Base-by-base conservation (phyloP, 495 filamentous ascomycete species). In the Talaromyces nanjingensis region DNA sequence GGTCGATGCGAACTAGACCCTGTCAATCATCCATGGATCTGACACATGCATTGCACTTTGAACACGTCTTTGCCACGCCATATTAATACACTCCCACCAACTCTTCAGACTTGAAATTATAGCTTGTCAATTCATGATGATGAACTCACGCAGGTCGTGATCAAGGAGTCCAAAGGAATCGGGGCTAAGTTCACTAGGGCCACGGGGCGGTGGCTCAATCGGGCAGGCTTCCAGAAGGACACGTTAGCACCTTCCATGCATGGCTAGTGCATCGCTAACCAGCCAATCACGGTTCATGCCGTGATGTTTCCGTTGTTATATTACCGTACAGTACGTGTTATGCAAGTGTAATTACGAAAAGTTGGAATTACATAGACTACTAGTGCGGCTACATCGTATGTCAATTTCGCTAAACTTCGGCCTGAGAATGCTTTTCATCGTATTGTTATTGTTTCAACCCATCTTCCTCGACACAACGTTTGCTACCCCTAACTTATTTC, bases 141-240 rank as follows among this genome's bases (percentile, higher is more conserved):
- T 39, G 37, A 39, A 39, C 37, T 39, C 33, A 39, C 4, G 0
- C 12, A 39, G 12, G 1, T 39, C 37, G 12, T 39, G 37, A 39
- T 39, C 37, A 39, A 39, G 37, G 0, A 39, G 12, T 27, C 3
- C 12, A 5, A 20, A n/a, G 27, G 18, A 31, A 59, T 59, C 56
- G 56, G 31, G 27, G 56, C 56, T 59, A 59, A 31, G 24, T 14
- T 16, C 29, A 25, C 18, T n/a, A 27, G 27, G 54, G 54, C 24
- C 16, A 57, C 27, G 11, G 56, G 31, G 31, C 56, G 16, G 31
- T 53, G 60, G n/a, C 60, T 49, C 14, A 4, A 34, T 52, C 29
- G 45, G 60, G 60, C 52, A 62, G 45, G 45, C 60, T 62, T 62
- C 60, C 60, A 62, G 60, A 62, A 62, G 60, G 47, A 53, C 8